phyloP scores from a whole-genome alignment of 1,284 basidiomycete genomes.

The Ceratobasidium sp. region DNA sequence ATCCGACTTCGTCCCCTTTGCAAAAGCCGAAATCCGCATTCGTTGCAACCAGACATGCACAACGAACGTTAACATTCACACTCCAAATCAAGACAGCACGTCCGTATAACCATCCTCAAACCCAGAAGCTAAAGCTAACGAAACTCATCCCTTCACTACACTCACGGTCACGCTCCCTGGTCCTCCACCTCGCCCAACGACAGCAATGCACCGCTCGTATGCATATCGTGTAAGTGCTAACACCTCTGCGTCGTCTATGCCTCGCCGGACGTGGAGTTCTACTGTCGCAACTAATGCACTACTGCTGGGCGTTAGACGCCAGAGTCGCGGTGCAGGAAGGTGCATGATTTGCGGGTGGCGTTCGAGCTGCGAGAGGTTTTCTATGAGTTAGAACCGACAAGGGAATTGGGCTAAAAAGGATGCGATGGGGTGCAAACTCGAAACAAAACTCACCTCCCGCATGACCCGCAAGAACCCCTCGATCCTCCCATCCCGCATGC shows the following conservation, averaged over 20 bases:
- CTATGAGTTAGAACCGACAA: no score
- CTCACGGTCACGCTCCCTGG: slow-evolving; percentile 50
- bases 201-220: slow-evolving; percentile 61
- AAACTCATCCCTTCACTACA: slow-evolving; percentile 49
- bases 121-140: neutral
- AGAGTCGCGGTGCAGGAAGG: slow-evolving; percentile 83
- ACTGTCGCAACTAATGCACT: slow-evolving; percentile 76
- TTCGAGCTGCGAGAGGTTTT: slow-evolving; percentile 74
- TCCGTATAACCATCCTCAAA: slow-evolving; percentile 7
- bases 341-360: slow-evolving; percentile 80
- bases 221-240: slow-evolving; percentile 77
- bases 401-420: no score
- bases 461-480: slow-evolving; percentile 79
- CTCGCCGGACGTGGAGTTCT: slow-evolving; percentile 76
- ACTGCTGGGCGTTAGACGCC: slow-evolving; percentile 75
- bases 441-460: slow-evolving; percentile 69
- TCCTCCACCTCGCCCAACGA: slow-evolving; percentile 49
- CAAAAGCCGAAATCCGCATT: neutral
- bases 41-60: neutral
- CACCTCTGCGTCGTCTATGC: slow-evolving; percentile 77
- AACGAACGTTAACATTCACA: slow-evolving; percentile 2
- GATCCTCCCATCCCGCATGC: slow-evolving; percentile 68
- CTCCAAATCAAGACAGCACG: neutral
- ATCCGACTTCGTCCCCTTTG: neutral
- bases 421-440: no score